Base-by-base conservation (phyloP, 2,329 filamentous ascomycete genomes). In the Fusarium denticulatum region DNA sequence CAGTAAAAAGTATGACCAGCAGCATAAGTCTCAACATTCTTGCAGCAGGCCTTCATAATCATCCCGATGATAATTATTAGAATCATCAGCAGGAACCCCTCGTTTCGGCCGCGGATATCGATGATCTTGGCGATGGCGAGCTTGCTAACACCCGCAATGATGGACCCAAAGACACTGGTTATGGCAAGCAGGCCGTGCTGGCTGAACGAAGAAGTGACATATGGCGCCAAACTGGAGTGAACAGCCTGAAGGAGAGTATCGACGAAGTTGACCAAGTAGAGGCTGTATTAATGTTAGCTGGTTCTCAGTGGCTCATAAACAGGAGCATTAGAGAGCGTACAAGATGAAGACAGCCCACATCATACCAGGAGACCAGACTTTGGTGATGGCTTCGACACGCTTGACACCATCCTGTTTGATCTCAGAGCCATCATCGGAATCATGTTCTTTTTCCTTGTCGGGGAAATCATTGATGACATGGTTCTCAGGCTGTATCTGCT, bases 181-280 rank as follows among this genome's bases (percentile, higher is more conserved):
- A 90, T 91, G 5, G 90, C 88, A 20, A 93, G 85, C 43, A 93
- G 84, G 13, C 90, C 91, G 77, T 93, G 91, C 59, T 87, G 84
- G 47, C 83, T 84, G 78, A 93, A 93, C 4, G 89, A 86, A 66
- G 90, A 92, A 5, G 91, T 93, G 26, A 92, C 88, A 80, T 90
- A 93, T 52, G 89, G 87, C 15, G 88, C 86, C 50, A 93, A 82
- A 40, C 88, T 87, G 61, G 83, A 61, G 46, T 85, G 79, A 52
- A 85, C 76, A 22, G 80, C 77, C n/a, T 80, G 74, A 8, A 83
- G 72, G n/a, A 85, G 75, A 20, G 77, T 77, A 67, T 84, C 82
- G 60, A 83, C 76, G 62, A 85, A 83, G 56, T 75, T 78, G 42
- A 85, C 80, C 24, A 85, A 69, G 76, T 82, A 85, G 26, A 85